phyloP scores from a whole-genome alignment of 1,139 yeast genomes.

The Scheffersomyces segobiensis region DNA sequence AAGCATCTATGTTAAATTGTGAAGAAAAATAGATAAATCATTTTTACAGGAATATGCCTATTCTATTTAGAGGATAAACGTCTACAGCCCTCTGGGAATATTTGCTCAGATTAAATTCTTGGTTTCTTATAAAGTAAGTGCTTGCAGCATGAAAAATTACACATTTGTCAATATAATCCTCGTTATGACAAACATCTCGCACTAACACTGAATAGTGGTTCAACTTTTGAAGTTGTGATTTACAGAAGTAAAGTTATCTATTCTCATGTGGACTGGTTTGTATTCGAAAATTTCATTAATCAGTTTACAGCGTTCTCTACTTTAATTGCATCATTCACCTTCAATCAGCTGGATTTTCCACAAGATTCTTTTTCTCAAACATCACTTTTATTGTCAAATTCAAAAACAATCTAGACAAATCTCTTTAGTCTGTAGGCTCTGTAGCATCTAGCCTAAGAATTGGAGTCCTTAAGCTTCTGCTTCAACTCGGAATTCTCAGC shows the following conservation, averaged over 20 bases:
- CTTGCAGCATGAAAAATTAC: background rate
- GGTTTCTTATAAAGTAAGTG: background rate
- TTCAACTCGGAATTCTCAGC: constrained; percentile 43
- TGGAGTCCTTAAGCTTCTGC: constrained; percentile 8
- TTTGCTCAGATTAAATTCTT: background rate
- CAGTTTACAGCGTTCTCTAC: background rate
- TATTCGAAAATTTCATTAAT: background rate
- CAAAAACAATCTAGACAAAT: background rate
- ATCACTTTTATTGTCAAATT: background rate
- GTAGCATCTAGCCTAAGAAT: background rate
- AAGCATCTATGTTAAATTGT: background rate
- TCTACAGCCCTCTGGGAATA: background rate
- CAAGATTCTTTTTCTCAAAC: background rate
- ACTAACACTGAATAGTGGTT: background rate
- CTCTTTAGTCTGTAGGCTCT: background rate
- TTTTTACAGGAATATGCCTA: background rate
- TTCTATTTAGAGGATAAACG: background rate
- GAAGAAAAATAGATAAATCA: no score
- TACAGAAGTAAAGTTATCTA: background rate
- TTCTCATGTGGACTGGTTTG: background rate
- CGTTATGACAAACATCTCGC: background rate
- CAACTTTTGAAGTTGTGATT: background rate
- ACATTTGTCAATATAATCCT: background rate
- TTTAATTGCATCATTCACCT: no score
- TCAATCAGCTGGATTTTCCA: background rate